Conservation (phyloP, 352 stramenopile species). For the Pythium plurisporium region DNA sequence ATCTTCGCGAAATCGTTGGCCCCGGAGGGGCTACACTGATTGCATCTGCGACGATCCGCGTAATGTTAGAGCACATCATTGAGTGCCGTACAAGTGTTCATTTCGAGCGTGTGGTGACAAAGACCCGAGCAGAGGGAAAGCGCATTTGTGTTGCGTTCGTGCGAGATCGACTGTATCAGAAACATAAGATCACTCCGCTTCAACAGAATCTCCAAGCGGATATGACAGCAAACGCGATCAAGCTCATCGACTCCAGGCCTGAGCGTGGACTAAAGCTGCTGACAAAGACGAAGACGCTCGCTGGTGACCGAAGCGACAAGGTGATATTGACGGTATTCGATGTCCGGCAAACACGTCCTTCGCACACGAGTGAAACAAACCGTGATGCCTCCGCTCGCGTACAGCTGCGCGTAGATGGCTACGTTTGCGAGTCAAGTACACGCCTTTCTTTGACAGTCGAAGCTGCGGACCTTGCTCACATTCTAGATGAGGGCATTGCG, state of each 20-base stretch:
- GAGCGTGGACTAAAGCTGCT: conserved; percentile 60
- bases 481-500: conserved; percentile 27
- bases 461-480: conserved; percentile 33
- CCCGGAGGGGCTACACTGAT: conserved; percentile 48
- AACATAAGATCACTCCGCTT: conserved; percentile 63
- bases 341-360: conserved; percentile 19
- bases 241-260: conserved; percentile 50
- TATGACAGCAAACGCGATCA: conserved; percentile 31
- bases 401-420: conserved; percentile 52
- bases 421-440: conserved; percentile 45
- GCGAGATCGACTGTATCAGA: conserved; percentile 54
- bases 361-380: not conserved
- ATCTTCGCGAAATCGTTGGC: conserved; percentile 62
- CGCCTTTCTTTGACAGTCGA: conserved; percentile 47
- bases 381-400: not conserved
- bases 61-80: conserved; percentile 55
- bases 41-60: conserved; percentile 27
- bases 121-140: not conserved
- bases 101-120: conserved; percentile 19
- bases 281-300: conserved; percentile 37
- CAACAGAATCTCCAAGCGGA: conserved; percentile 31
- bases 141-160: conserved; percentile 40
- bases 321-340: conserved; percentile 66
- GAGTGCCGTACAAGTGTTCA: conserved; percentile 32
- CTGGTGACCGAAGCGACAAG: conserved; percentile 15